Percentiles rank a stretch among this genome's conserved stretches.
phyloP scores from a whole-genome alignment of 441 rosid species.

The Jatropha multifida region DNA sequence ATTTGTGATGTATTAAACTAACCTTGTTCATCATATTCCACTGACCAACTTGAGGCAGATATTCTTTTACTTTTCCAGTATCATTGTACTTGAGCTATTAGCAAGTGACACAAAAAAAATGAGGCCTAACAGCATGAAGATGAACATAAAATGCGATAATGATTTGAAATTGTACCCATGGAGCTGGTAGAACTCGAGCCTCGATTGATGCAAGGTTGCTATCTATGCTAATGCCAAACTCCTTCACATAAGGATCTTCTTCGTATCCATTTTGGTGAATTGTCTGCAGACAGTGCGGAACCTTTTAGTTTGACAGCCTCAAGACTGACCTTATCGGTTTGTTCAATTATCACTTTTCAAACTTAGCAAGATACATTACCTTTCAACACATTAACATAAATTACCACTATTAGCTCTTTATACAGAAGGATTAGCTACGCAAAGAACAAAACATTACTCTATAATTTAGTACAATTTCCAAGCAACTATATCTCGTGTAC shows the following conservation, averaged over 20 bases:
- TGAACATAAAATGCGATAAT: background rate
- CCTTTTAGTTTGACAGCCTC: too few species aligned
- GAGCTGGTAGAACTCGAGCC: conserved; percentile 97
- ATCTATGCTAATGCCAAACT: conserved; percentile 85
- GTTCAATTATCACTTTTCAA: background rate
- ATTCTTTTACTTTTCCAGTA: conserved; percentile 94
- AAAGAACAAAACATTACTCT: background rate
- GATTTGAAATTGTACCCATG: conserved; percentile 65
- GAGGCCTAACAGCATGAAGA: too few species aligned
- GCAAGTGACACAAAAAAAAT: background rate
- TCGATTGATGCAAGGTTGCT: conserved; percentile 89
- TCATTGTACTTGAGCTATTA: conserved; percentile 93
- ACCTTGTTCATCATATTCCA: conserved; percentile 99
- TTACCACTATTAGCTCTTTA: background rate
- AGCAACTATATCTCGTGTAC: background rate
- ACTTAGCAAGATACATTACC: background rate
- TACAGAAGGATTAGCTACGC: background rate
- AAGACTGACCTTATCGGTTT: background rate
- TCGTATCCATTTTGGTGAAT: conserved; percentile 83
- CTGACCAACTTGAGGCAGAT: conserved; percentile 96
- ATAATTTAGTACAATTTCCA: too few species aligned
- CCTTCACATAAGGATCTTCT: conserved; percentile 94
- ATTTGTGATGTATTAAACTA: background rate
- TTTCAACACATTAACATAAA: background rate
- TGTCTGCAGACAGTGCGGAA: conserved; percentile 42